A percentile compares a stretch with the other conserved stretches of the same genome.
These are phyloP conservation scores for Leptographium lundbergii DNA, from an alignment of 2,329 filamentous ascomycete species.

Conservation along the genomic window DNA sequence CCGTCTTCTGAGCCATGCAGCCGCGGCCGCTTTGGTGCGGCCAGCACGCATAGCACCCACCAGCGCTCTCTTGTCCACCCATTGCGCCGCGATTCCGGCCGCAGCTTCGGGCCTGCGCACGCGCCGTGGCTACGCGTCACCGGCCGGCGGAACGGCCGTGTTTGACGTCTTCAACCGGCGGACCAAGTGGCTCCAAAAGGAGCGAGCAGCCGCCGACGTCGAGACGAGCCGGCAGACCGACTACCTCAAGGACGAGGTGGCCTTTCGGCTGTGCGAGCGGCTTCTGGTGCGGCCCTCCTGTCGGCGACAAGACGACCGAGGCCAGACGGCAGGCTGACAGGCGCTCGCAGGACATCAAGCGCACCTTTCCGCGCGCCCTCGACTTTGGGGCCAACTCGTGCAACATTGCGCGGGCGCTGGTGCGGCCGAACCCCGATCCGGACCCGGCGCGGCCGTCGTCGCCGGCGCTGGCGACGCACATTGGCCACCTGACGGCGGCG, in stretches of 20 bases:
- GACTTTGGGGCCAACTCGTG: constrained; percentile 94
- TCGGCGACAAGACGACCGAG: too few species aligned
- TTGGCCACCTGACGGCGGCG: constrained; percentile 64
- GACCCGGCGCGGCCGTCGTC: constrained; percentile 41
- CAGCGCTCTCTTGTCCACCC: not conserved
- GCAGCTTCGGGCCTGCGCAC: constrained; percentile 8
- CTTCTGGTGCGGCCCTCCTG: constrained; percentile 35
- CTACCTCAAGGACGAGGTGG: constrained; percentile 89
- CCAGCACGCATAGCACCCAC: not conserved
- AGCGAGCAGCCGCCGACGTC: constrained; percentile 61
- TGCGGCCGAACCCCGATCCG: constrained; percentile 53
- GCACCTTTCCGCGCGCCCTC: constrained; percentile 69
- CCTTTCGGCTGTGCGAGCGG: constrained; percentile 69
- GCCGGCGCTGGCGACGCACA: constrained; percentile 55
- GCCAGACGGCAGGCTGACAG: too few species aligned
- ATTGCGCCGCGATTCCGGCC: not conserved
- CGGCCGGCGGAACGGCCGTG: constrained; percentile 61
- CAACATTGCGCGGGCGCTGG: constrained; percentile 77
- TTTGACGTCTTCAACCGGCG: constrained; percentile 85
- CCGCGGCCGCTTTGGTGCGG: not conserved
- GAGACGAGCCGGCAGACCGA: constrained; percentile 69
- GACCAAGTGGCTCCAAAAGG: constrained; percentile 83
- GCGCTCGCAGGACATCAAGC: constrained; percentile 67
- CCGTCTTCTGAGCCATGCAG: not conserved
- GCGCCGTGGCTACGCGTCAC: constrained; percentile 57